Conservation (phyloP, 306 rosid species). For the Oxytropis ochrocephala region DNA sequence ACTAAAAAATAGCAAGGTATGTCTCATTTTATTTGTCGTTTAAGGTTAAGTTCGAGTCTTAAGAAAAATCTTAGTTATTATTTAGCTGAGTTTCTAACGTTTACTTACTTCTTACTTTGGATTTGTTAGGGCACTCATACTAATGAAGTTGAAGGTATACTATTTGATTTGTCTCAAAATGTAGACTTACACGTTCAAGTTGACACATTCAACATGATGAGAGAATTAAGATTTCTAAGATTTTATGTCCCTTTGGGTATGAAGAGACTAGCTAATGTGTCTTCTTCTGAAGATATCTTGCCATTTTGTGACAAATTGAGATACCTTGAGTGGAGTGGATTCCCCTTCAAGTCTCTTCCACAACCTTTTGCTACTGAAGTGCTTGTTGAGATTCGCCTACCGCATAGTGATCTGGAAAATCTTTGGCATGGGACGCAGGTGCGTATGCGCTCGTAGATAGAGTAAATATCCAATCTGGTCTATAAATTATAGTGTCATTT, state of each 20-base stretch:
- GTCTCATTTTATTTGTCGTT: too few relatives aligned
- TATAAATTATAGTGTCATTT: too few relatives aligned
- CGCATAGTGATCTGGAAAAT: not conserved
- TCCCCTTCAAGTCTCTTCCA: not conserved
- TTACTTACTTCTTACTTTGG: not conserved
- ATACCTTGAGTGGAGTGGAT: constrained; percentile 6
- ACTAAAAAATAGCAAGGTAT: not conserved
- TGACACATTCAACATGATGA: constrained; percentile 2
- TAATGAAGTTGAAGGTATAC: not conserved
- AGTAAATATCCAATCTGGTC: too few relatives aligned
- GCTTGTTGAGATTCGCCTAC: constrained; percentile 6
- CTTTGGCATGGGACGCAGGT: constrained; percentile 16
- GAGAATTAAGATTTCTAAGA: not conserved
- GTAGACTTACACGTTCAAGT: not conserved
- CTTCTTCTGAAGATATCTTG: not conserved
- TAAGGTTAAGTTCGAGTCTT: too few relatives aligned
- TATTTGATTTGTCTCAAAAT: not conserved
- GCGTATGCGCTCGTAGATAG: not conserved
- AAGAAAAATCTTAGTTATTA: not conserved
- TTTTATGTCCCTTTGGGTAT: not conserved
- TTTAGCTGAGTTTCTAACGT: not conserved
- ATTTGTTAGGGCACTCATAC: not conserved
- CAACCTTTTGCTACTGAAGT: not conserved
- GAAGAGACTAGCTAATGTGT: not conserved
- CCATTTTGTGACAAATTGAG: not conserved